Evolutionary conservation across 176 grass and related monocot genomes (phyloP), one percentile per base, ranked within the genome.

Genomic region (Themeda triandra): DNA sequence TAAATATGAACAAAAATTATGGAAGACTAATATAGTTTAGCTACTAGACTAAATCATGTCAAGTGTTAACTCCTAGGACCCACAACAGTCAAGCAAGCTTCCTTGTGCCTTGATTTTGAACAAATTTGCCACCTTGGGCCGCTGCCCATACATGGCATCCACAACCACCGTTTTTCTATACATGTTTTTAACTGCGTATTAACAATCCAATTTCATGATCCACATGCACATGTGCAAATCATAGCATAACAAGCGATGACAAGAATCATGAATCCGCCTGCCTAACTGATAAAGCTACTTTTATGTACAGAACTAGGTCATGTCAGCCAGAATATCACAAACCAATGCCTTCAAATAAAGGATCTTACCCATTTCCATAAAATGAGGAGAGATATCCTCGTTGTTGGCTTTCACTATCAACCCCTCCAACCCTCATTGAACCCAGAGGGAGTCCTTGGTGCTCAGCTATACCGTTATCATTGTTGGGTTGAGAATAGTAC

Each of bases 281-380:
- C 78, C 21, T 53, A 80, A 80, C 48, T 13, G 19, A 66, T 80
- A n/a, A 53, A 80, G 31, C 2, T 80, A 51, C 12, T 24, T 67
- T 62, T 62, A 62, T 1, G 1, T 49, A 49, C 39, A 63, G 59
- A 82, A 78, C 44, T 54, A 24, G 63, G 33, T 44, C 56, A 66
- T 53, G 8, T 24, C 19, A 66, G 45, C 33, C 64, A 66, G 18
- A 42, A 67, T 45, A 73, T 67, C 66, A 84, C 56, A 76, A 76
- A 71, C 7, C 31, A 72, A 79, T 21, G 14, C 27, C 7, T 9
- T 19, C 29, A 42, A 60, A 69, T 63, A 76, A 48, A 59, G 24
- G 17, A 53, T 76, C 78, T 78, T 68, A 92, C 90, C 86, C 73
- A 39, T 86, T 88, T 81, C 90, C 78, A 86, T 82, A 85, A 73